Conservation (phyloP, 805 yeast genomes). For the Scheffersomyces ergatensis region DNA sequence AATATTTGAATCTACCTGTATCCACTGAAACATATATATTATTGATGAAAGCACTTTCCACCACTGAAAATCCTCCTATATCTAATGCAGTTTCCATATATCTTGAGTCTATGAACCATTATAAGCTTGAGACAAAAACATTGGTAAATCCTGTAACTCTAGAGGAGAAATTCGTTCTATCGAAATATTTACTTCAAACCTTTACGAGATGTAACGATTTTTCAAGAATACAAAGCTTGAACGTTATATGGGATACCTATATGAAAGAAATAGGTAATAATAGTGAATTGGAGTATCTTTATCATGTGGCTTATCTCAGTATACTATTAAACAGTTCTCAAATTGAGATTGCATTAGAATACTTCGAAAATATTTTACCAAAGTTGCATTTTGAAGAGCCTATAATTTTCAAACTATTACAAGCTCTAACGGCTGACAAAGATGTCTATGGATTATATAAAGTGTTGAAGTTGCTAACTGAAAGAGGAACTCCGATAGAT, state of each 20-base stretch:
- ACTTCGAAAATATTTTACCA: constrained; percentile 6
- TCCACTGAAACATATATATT: constrained; percentile 1
- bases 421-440: neutral
- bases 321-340: constrained; percentile 23
- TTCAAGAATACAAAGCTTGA: constrained; percentile 16
- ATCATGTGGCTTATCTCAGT: constrained; percentile 17
- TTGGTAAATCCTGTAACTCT: neutral
- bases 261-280: constrained; percentile 4
- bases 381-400: neutral
- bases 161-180: constrained; percentile 1
- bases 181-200: constrained; percentile 3
- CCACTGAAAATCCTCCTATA: neutral
- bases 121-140: neutral
- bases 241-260: constrained; percentile 19
- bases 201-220: constrained; percentile 15
- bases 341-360: constrained; percentile 17
- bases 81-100: neutral
- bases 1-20: neutral
- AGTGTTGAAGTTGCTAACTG: neutral
- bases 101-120: constrained; percentile 2
- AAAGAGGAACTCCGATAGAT: neutral
- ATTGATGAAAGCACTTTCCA: constrained; percentile 1
- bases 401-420: neutral
- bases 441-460: neutral
- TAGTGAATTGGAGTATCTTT: constrained; percentile 10